Conservation (phyloP, 2,329 filamentous ascomycete species). For the Anisogramma anomala region DNA sequence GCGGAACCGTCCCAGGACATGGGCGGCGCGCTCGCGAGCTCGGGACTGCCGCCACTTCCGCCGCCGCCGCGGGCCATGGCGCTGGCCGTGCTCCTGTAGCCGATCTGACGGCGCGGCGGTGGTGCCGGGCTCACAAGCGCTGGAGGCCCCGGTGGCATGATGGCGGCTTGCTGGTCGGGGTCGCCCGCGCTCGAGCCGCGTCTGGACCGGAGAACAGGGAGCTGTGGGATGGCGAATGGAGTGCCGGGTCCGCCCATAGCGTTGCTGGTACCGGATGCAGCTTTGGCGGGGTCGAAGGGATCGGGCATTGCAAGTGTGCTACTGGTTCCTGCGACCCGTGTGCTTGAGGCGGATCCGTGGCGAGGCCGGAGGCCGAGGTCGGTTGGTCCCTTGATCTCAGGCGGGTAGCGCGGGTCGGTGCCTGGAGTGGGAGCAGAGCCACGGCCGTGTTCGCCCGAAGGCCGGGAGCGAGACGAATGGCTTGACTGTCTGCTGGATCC, state of each 20-base stretch:
- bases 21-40: constrained; percentile 32
- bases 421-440: neutral
- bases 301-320: constrained; percentile 16
- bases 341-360: constrained; percentile 1
- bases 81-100: constrained; percentile 35
- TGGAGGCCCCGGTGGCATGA: constrained; percentile 12
- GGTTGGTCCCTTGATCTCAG: constrained; percentile 1
- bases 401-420: constrained; percentile 12
- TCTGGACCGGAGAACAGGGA: constrained; percentile 5
- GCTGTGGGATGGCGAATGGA: constrained; percentile 9
- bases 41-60: constrained; percentile 25
- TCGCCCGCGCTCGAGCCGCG: constrained; percentile 28
- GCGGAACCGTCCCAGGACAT: neutral
- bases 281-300: constrained; percentile 16
- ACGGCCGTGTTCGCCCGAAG: constrained; percentile 15
- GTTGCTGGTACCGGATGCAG: constrained; percentile 21
- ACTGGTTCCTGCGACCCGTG: neutral
- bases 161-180: constrained; percentile 24
- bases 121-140: constrained; percentile 37
- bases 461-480: constrained; percentile 16
- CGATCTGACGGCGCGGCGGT: constrained; percentile 42
- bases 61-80: constrained; percentile 18
- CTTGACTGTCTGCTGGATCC: constrained; percentile 30
- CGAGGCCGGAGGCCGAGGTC: constrained; percentile 4
- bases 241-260: constrained; percentile 12